Percentiles rank a stretch among this genome's conserved stretches.
Conservation (phyloP, 1,284 basidiomycete genomes). For the Cryptococcus neoformans region DNA sequence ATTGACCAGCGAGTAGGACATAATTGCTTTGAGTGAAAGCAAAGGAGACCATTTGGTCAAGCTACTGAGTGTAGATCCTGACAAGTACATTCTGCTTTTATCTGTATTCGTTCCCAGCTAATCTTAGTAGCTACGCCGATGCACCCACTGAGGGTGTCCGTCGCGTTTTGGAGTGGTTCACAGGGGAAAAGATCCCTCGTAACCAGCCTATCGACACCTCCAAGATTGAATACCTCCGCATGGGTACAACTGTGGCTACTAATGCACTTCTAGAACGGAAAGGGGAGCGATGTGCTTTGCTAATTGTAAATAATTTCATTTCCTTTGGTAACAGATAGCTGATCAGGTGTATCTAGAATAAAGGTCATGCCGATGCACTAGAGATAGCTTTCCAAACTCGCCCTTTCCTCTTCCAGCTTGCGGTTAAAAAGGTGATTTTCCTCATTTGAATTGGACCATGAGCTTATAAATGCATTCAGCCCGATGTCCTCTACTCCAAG, state of each 20-base stretch:
- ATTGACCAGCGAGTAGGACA: constrained; percentile 1
- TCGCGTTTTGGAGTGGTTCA: constrained; percentile 75
- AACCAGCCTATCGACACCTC: constrained; percentile 48
- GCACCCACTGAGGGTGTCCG: constrained; percentile 83
- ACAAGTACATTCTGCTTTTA: constrained; percentile 52
- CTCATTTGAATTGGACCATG: constrained; percentile 78
- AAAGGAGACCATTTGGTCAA: constrained; percentile 46
- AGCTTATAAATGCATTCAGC: not conserved
- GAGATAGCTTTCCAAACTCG: constrained; percentile 52
- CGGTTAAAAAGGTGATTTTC: constrained; percentile 78
- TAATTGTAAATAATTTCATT: constrained; percentile 56
- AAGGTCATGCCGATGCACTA: constrained; percentile 58
- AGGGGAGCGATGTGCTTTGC: constrained; percentile 83
- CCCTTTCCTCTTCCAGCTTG: constrained; percentile 80
- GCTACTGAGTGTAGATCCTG: constrained; percentile 77
- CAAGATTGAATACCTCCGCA: constrained; percentile 34
- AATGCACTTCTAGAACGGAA: constrained; percentile 94
- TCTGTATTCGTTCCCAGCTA: not conserved
- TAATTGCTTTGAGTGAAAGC: constrained; percentile 10
- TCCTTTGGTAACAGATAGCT: not conserved
- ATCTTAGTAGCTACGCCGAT: constrained; percentile 72
- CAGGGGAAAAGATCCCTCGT: constrained; percentile 64
- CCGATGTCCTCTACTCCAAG: constrained; percentile 52
- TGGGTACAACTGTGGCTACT: constrained; percentile 63
- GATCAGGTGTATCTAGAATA: constrained; percentile 53